Evolutionary conservation across 345 rosid genomes (phyloP).

Genomic region (Lepidium sativum): DNA sequence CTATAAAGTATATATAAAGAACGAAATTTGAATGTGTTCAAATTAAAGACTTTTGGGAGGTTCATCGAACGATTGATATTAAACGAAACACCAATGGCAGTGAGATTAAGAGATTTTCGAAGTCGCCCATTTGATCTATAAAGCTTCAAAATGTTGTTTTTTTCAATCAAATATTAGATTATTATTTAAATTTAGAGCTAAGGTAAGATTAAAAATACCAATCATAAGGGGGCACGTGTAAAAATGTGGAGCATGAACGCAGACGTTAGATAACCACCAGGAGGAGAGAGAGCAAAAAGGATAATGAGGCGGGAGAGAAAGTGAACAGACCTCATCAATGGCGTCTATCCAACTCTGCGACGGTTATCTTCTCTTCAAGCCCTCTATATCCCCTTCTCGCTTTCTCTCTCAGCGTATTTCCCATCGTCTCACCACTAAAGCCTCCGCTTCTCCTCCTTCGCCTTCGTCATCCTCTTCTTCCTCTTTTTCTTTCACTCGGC

Average conservation of each 20-base stretch:
- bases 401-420: conserved; percentile 22
- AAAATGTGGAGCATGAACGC: not conserved
- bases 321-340: conserved; percentile 19
- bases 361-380: conserved; percentile 22
- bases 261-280: conserved; percentile 29
- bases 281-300: conserved; percentile 8
- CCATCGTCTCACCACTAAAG: conserved; percentile 28
- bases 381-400: conserved; percentile 30
- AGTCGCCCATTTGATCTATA: too few relatives aligned
- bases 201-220: not conserved
- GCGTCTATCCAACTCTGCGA: conserved; percentile 37
- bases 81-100: too few relatives aligned
- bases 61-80: too few relatives aligned
- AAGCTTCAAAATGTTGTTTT: not conserved
- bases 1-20: too few relatives aligned
- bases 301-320: conserved; percentile 11
- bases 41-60: too few relatives aligned
- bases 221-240: not conserved
- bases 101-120: too few relatives aligned
- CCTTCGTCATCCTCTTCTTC: conserved; percentile 15
- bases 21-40: too few relatives aligned
- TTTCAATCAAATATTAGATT: not conserved
- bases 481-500: conserved; percentile 31
- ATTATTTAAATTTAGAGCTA: not conserved
- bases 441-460: conserved; percentile 25